Evolutionary conservation across 2,329 filamentous ascomycete genomes (phyloP).

Genomic region (Pseudogymnoascus sp.): DNA sequence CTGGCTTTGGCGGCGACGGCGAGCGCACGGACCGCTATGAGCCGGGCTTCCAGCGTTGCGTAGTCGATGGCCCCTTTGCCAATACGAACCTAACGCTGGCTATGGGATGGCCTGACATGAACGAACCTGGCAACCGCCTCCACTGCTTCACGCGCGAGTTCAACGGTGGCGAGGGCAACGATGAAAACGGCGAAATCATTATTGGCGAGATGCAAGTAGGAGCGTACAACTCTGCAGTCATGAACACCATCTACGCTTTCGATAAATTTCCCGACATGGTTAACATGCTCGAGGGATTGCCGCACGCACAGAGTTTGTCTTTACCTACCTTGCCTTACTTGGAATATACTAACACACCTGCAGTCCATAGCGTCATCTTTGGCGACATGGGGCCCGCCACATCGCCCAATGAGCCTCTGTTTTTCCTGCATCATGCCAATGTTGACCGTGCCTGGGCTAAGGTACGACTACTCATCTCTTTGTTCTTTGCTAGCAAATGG

Average conservation of each 20-base stretch:
- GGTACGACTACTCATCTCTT: neutral
- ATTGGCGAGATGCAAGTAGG: slow-evolving; percentile 17
- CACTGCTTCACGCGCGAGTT: slow-evolving; percentile 22
- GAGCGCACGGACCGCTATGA: slow-evolving; percentile 21
- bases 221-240: neutral
- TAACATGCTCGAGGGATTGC: neutral
- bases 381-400: neutral
- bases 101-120: slow-evolving; percentile 20
- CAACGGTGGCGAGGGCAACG: slow-evolving; percentile 9
- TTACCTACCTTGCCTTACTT: neutral
- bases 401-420: neutral
- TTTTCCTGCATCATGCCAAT: neutral
- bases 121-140: slow-evolving; percentile 14
- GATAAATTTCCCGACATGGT: neutral
- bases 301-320: neutral
- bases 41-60: neutral
- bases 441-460: neutral
- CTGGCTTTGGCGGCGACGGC: slow-evolving; percentile 30
- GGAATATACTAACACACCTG: neutral
- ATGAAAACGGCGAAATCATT: slow-evolving; percentile 9
- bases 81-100: slow-evolving; percentile 15
- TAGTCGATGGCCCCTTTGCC: neutral
- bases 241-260: neutral
- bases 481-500: neutral
- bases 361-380: neutral